Evolutionary conservation across 352 stramenopile genomes (phyloP).

Genomic region (Globisporangium sylvaticum): DNA sequence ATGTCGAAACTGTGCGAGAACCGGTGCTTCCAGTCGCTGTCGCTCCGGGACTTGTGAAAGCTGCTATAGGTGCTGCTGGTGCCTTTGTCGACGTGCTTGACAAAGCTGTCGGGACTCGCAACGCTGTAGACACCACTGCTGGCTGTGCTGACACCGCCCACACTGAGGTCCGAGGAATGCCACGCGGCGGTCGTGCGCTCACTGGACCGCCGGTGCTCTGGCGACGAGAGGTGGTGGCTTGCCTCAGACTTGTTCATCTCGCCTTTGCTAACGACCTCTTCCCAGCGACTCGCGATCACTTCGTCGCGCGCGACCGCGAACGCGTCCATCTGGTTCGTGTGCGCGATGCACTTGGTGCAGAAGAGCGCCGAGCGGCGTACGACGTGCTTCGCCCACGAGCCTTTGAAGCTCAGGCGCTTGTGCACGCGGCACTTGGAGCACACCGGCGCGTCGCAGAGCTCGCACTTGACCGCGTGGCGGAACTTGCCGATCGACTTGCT

Average conservation of each 20-base stretch:
- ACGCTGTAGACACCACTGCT: neutral
- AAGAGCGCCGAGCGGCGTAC: neutral
- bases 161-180: slow-evolving; percentile 6
- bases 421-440: slow-evolving; percentile 14
- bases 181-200: slow-evolving; percentile 8
- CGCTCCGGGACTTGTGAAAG: neutral
- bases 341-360: slow-evolving; percentile 12
- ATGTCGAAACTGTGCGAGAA: slow-evolving; percentile 13
- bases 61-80: neutral
- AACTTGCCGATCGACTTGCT: slow-evolving; percentile 8
- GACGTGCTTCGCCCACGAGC: slow-evolving; percentile 1
- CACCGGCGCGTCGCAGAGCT: slow-evolving; percentile 10
- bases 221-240: neutral
- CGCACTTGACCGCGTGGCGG: slow-evolving; percentile 13
- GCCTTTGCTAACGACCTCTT: neutral
- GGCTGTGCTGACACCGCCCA: neutral
- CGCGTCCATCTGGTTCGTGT: slow-evolving; percentile 6
- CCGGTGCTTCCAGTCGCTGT: slow-evolving; percentile 2
- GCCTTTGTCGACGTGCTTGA: neutral
- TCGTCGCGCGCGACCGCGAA: slow-evolving; percentile 6
- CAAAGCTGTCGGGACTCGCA: neutral
- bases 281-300: neutral
- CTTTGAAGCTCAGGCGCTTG: slow-evolving; percentile 9
- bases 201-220: neutral
- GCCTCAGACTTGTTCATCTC: neutral